Conservation (phyloP, 2,329 filamentous ascomycete genomes). For the Zasmidium angulare region DNA sequence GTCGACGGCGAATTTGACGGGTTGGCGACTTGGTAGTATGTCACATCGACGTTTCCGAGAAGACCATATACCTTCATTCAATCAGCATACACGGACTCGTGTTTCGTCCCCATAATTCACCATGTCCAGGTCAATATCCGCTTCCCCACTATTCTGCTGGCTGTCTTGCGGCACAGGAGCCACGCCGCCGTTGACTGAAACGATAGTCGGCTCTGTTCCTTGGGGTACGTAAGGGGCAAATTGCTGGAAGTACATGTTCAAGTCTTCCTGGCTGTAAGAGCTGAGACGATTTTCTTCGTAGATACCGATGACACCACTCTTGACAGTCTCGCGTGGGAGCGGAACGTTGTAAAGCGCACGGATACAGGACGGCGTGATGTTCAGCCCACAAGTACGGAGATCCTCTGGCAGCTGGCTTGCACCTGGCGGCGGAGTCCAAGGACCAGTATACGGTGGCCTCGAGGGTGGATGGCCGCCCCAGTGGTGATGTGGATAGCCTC, state of each 20-base stretch:
- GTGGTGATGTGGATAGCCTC: neutral
- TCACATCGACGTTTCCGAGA: neutral
- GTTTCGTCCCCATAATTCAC: constrained; percentile 6
- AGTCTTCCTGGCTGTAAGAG: constrained; percentile 43
- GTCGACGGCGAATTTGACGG: constrained; percentile 42
- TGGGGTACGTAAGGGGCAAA: constrained; percentile 28
- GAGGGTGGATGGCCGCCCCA: neutral
- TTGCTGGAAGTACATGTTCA: constrained; percentile 32
- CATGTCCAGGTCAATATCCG: constrained; percentile 50
- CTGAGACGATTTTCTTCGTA: constrained; percentile 46
- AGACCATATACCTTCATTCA: neutral
- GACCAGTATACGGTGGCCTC: neutral
- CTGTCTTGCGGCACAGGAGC: constrained; percentile 22
- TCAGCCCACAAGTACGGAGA: constrained; percentile 47
- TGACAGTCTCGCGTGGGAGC: constrained; percentile 36
- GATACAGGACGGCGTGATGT: constrained; percentile 56
- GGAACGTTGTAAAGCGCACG: constrained; percentile 35
- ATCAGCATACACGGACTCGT: neutral
- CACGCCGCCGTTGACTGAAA: constrained; percentile 36
- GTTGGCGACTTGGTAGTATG: neutral
- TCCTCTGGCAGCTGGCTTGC: constrained; percentile 18
- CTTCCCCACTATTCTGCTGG: constrained; percentile 45
- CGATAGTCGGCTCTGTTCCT: constrained; percentile 30
- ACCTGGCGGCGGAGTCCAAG: neutral
- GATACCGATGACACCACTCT: constrained; percentile 50